Conservation (phyloP, 192 early-diverging fungal species). For the Chytriomyces sp. region DNA sequence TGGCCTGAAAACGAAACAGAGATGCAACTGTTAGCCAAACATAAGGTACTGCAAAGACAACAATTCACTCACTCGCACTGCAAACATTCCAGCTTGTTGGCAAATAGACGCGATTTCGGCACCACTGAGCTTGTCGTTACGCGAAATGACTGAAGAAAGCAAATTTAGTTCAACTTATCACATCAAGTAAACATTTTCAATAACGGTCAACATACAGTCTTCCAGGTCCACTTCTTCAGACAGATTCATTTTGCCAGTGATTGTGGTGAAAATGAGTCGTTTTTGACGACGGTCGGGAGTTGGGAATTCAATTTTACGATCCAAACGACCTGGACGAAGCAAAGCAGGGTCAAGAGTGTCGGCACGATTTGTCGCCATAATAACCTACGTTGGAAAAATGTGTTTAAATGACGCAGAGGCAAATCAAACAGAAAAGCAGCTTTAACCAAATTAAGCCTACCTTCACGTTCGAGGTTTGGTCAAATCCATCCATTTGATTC, state of each 20-base stretch:
- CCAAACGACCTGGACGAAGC: slow-evolving; percentile 96
- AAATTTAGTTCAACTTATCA: neutral
- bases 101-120: slow-evolving; percentile 98
- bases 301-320: slow-evolving; percentile 99
- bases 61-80: slow-evolving; percentile 73
- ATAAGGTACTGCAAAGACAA: neutral
- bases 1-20: neutral
- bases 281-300: slow-evolving; percentile 95
- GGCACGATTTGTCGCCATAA: slow-evolving; percentile 98
- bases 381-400: slow-evolving; percentile 57
- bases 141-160: slow-evolving; percentile 75
- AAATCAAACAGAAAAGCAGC: neutral
- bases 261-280: slow-evolving; percentile 96
- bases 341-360: slow-evolving; percentile 97
- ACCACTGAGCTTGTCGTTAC: slow-evolving; percentile 95
- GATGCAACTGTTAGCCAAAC: neutral
- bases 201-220: slow-evolving; percentile 61
- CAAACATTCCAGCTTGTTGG: slow-evolving; percentile 98
- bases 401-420: neutral
- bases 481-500: slow-evolving; percentile 98
- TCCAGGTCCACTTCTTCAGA: slow-evolving; percentile 97
- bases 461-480: slow-evolving; percentile 94
- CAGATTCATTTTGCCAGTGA: slow-evolving; percentile 93
- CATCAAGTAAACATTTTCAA: neutral
- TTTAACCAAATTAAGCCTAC: slow-evolving; percentile 44